These are phyloP conservation scores for Plicaturopsis crispa DNA, from an alignment of 768 basidiomycete genomes.

Conservation along the genomic window DNA sequence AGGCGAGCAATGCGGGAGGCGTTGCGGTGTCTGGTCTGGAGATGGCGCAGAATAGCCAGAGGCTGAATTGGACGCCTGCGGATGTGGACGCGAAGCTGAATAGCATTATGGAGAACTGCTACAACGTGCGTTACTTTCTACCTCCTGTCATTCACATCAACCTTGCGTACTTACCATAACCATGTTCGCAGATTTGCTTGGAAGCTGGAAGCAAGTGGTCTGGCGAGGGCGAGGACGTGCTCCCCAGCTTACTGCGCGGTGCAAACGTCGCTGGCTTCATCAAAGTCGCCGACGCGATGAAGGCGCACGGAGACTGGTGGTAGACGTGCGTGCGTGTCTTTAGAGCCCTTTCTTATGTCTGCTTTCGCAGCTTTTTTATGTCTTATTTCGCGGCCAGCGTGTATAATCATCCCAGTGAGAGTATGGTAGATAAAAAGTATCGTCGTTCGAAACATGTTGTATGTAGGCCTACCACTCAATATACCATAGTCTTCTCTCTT, in stretches of 20 bases:
- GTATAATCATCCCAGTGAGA: too few relatives aligned
- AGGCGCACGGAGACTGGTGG: conserved; percentile 73
- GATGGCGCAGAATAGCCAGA: conserved; percentile 74
- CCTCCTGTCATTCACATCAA: too few relatives aligned
- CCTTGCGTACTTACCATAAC: conserved; percentile 4
- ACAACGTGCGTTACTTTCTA: conserved; percentile 23
- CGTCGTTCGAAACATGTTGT: too few relatives aligned
- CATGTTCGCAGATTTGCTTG: conserved; percentile 36
- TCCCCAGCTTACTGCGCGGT: conserved; percentile 50
- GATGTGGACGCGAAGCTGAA: conserved; percentile 66
- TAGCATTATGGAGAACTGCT: conserved; percentile 64
- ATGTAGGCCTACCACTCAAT: too few relatives aligned
- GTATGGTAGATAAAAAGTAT: too few relatives aligned
- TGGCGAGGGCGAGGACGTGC: conserved; percentile 33
- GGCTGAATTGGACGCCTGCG: conserved; percentile 51
- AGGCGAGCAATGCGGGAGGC: conserved; percentile 63
- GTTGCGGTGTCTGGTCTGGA: conserved; percentile 74
- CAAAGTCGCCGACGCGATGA: conserved; percentile 68
- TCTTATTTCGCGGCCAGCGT: too few relatives aligned
- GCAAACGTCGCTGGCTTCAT: conserved; percentile 72
- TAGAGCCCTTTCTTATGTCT: too few relatives aligned
- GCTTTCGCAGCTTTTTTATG: too few relatives aligned
- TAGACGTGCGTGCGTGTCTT: conserved; percentile 27
- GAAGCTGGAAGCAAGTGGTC: conserved; percentile 51
- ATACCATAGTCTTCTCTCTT: too few relatives aligned